Base-by-base conservation (phyloP, 1,284 basidiomycete species). In the Somion occarium region DNA sequence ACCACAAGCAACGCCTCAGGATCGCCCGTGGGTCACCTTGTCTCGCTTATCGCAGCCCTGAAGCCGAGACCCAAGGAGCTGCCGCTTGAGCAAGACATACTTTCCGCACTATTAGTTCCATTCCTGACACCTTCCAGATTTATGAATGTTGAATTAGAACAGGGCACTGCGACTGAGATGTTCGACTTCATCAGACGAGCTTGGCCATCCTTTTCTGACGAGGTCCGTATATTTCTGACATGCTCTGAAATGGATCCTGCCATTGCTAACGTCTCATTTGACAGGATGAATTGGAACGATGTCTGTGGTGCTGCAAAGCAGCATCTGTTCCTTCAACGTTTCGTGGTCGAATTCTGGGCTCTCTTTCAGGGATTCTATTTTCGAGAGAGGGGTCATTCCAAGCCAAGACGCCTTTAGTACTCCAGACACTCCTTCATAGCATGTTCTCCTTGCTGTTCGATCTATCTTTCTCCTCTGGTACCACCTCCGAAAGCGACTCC, bases 221-320 rank as follows among this genome's bases (percentile, higher is more conserved):
- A 83, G 59, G 68, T 76, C 55, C 23, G 64, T 49, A 24, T 7
- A 26, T 43, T 19, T 49, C 18, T 41, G 38, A 4, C 15, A n/a
- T n/a, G n/a, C n/a, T n/a, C n/a, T n/a, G n/a, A n/a, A n/a, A n/a
- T n/a, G n/a, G n/a, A n/a, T n/a, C n/a, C 5, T 19, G 25, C 18
- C 22, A 37, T 37, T 5, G 3, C 41, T 30, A 45, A 22, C 48
- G n/a, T 26, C 24, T 45, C 7, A 34, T n/a, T 24, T 39, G n/a
- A 51, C 41, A 82, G 82, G 68, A 64, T 3, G 73, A 78, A 64
- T 53, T 83, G 11, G 79, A 81, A 51, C 76, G 85, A 18, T 79
- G 75, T 56, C 56, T 83, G 24, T 88, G 85, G 85, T 87, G 84
- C 58, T 80, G 79, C 55, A 79, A 78, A 58, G 83, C 82, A 2